Evolutionary conservation across 129 eudicot species (phyloP), one percentile per base, ranked within the genome.

Genomic region (Flaveria ramosissima): DNA sequence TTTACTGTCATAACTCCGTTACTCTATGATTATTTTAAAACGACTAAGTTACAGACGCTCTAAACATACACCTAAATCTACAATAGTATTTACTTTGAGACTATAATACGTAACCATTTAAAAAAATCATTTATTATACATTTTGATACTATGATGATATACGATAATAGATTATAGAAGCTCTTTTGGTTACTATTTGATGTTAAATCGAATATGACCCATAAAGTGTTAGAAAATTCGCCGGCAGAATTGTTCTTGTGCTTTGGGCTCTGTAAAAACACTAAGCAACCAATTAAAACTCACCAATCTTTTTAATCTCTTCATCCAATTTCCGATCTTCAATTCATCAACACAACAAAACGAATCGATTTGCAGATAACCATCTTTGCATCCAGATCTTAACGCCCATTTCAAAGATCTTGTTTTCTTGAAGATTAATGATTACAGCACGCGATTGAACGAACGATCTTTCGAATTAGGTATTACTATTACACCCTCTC

Each of bases 241-340:
- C 69, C 77, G 60, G 73, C 77, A 48, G 68, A 81, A 75, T 68
- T 81, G 77, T 81, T 81, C 48, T 76, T 53, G 85, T 71, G 68
- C 68, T 70, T 70, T 76, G 85, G 78, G 67, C 78, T 64, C 21
- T 60, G 82, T 71, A 64, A 70, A 81, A 69, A 59, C 70, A 67
- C 65, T 24, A 78, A 57, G 39, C 82, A 70, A 48, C 77, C 83
- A 62, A 78, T 78, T 7, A 73, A 41, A 79, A 72, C 9, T 20
- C 76, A 68, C 57, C 80, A 74, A 3, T 59, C 50, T 59, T 81
- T 69, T 50, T 21, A 55, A 53, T 45, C 9, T 19, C 62, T 3
- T 50, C 56, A 14, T 39, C 57, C 50, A 48, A 36, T 36, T 48
- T 14, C 62, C 62, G n/a, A 66, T 73, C 76, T 70, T 36, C 53